Conservation (phyloP, 148 eudicot genomes). For the Rhododendron kiyosumense region DNA sequence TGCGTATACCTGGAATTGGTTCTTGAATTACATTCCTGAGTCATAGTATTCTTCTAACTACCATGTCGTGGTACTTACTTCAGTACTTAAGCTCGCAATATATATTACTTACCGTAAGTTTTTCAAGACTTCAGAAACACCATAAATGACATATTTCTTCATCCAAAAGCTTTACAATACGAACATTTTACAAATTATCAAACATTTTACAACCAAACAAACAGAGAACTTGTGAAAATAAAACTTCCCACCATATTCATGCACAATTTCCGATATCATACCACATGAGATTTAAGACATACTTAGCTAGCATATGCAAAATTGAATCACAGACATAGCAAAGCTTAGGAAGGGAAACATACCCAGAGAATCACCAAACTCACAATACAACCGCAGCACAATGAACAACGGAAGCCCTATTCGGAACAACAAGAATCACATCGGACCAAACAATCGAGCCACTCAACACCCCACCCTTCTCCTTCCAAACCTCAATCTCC, state of each 20-base stretch:
- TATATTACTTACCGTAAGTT: neutral
- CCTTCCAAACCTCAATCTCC: constrained; percentile 67
- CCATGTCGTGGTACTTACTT: neutral
- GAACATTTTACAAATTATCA: neutral
- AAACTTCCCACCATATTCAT: neutral
- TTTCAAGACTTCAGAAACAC: neutral
- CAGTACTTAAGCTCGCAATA: neutral
- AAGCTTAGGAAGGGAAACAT: neutral
- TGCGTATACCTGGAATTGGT: neutral
- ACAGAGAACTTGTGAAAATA: neutral
- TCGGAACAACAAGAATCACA: constrained; percentile 50
- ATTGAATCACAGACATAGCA: neutral
- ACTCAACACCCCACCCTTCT: constrained; percentile 39
- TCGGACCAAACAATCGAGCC: constrained; percentile 61
- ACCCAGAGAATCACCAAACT: neutral
- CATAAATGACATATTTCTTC: neutral
- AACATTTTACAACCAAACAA: neutral
- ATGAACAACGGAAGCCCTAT: constrained; percentile 56
- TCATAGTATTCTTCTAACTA: neutral
- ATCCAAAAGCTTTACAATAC: neutral
- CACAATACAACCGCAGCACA: constrained; percentile 59
- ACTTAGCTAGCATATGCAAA: neutral
- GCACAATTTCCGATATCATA: neutral
- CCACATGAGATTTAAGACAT: neutral
- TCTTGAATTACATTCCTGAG: neutral